Base-by-base conservation (phyloP, 208 protist genomes). In the Crithidia brevicula region DNA sequence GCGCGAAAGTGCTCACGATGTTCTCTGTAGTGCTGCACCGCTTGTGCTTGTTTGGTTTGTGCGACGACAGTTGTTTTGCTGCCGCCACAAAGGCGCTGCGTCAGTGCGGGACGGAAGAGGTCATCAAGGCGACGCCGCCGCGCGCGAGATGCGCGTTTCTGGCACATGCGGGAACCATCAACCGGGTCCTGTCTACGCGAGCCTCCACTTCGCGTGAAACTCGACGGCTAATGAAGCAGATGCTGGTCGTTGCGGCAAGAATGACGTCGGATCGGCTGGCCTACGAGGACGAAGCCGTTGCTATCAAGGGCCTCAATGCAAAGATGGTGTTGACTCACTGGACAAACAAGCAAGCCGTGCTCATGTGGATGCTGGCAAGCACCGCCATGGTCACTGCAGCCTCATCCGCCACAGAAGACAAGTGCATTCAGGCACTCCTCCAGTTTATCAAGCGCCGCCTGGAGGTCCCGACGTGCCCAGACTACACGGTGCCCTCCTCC, bases 391-490 rank as follows among this genome's bases (percentile, higher is more conserved):
- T 53, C 18, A 58, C 28, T 23, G 67, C 77, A 1, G 50, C 79
- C 42, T 61, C 63, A 11, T 33, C 56, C 13, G 52, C 54, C 2
- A 67, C 70, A 1, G n/a, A 83, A 0, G 79, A 83, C 56, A 80
- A 79, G 49, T 79, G 81, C 66, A 13, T 91, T 22, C 47, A 25
- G 1, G 34, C 66, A 4, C 73, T 90, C 36, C 52, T 77, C 10
- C 52, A 64, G 20, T 87, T 67, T 54, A 53, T 68, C 22, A 61
- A 64, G 50, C 74, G 74, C n/a, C 15, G 70, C 45, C 33, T 52
- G 13, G 54, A 46, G 11, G 16, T 63, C 6, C 40, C 60, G 3
- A 27, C 42, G 23, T 31, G 15, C 11, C 30, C 18, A 1, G 49
- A 30, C 31, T 52, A 38, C 22, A 28, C 31, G 15, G 34, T 28